Evolutionary conservation across 148 eudicot genomes (phyloP).

Genomic region (Talinum fruticosum): DNA sequence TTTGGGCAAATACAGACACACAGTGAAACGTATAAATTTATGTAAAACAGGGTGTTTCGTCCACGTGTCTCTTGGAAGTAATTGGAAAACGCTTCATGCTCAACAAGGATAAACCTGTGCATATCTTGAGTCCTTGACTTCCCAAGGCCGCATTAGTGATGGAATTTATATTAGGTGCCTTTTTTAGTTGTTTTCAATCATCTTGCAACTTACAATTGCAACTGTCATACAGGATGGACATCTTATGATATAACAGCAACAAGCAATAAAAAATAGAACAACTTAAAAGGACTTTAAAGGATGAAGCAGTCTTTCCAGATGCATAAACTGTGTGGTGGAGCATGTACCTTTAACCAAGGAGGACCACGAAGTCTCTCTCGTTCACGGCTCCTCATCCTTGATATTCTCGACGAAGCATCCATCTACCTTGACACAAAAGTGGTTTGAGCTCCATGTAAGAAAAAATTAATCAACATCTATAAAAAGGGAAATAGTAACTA

Average conservation of each 20-base stretch:
- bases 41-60: too few relatives aligned
- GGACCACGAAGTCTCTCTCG: conserved; percentile 97
- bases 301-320: not conserved
- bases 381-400: conserved; percentile 90
- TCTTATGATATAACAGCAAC: not conserved
- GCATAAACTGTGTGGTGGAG: not conserved
- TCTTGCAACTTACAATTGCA: too few relatives aligned
- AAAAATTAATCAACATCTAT: conserved; percentile 9
- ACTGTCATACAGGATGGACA: not conserved
- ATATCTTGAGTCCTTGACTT: too few relatives aligned
- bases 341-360: conserved; percentile 88
- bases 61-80: too few relatives aligned
- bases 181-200: too few relatives aligned
- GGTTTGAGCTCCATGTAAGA: conserved; percentile 16
- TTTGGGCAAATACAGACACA: too few relatives aligned
- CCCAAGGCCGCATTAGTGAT: too few relatives aligned
- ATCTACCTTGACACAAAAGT: conserved; percentile 68
- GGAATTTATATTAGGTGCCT: too few relatives aligned
- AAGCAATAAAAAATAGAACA: not conserved
- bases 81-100: too few relatives aligned
- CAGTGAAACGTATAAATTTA: too few relatives aligned
- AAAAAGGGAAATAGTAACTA: not conserved
- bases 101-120: too few relatives aligned
- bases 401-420: conserved; percentile 98
- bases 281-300: not conserved